phyloP scores from a whole-genome alignment of 805 yeast genomes.

The Candida methanosorbosa region DNA sequence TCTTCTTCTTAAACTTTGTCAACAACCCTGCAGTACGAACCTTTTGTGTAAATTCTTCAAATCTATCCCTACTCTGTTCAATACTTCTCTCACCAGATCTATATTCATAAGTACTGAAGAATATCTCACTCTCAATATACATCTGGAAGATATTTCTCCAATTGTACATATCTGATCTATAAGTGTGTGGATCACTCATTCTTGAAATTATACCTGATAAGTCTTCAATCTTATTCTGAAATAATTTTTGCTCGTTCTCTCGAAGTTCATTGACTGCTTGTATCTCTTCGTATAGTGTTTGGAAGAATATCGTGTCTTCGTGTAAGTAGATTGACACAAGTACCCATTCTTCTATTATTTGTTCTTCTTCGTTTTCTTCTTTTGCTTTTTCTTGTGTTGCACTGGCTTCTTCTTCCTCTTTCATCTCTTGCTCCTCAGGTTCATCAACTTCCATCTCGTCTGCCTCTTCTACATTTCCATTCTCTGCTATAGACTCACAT shows the following conservation, averaged over 20 bases:
- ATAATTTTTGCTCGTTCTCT: conserved; percentile 30
- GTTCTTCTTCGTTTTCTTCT: conserved; percentile 1
- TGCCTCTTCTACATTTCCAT: background rate
- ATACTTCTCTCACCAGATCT: conserved; percentile 36
- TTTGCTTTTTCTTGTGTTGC: background rate
- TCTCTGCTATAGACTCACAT: background rate
- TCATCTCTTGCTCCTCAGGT: no score
- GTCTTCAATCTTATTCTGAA: conserved; percentile 32
- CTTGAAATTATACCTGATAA: conserved; percentile 32
- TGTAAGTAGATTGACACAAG: conserved; percentile 29
- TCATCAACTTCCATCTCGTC: background rate
- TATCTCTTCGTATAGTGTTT: conserved; percentile 46
- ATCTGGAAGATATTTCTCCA: conserved; percentile 65
- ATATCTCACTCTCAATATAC: conserved; percentile 60
- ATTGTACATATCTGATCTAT: conserved; percentile 46
- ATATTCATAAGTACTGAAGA: conserved; percentile 35
- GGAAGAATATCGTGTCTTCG: conserved; percentile 54
- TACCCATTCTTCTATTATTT: conserved; percentile 19
- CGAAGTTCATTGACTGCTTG: conserved; percentile 37
- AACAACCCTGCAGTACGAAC: conserved; percentile 29
- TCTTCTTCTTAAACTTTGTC: conserved; percentile 36
- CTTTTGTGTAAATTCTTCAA: conserved; percentile 30
- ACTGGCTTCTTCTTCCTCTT: background rate
- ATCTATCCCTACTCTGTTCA: conserved; percentile 36
- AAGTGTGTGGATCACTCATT: conserved; percentile 31